Conservation (phyloP, 345 rosid genomes). For the Draba incana region DNA sequence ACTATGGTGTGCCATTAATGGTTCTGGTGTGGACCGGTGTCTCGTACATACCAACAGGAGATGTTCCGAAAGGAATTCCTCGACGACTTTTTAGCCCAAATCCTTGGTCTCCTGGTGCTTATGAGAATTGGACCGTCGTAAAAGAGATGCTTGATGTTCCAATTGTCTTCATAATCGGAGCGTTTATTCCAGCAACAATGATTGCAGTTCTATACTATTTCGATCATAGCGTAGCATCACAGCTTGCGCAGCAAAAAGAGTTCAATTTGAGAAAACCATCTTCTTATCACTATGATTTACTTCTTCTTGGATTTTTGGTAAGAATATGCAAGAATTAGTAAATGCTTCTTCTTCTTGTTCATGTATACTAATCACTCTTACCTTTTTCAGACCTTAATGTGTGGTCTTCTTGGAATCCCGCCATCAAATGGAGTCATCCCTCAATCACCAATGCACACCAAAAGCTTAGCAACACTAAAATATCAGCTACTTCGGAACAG, state of each 20-base stretch:
- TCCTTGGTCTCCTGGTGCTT: conserved; percentile 98
- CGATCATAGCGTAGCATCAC: conserved; percentile 98
- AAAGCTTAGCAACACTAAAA: conserved; percentile 89
- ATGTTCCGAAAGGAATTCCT: conserved; percentile 90
- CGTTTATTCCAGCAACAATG: conserved; percentile 96
- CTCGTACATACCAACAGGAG: conserved; percentile 76
- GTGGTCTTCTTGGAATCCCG: conserved; percentile 95
- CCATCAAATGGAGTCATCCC: conserved; percentile 99
- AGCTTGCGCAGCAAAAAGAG: conserved; percentile 93
- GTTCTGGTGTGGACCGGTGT: conserved; percentile 88
- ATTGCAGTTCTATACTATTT: conserved; percentile 95
- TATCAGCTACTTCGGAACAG: conserved; percentile 91
- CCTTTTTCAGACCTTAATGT: conserved; percentile 63
- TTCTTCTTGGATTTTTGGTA: conserved; percentile 87
- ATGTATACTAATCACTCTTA: neutral
- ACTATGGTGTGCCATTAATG: conserved; percentile 96
- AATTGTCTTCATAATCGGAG: conserved; percentile 77
- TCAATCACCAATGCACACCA: conserved; percentile 98
- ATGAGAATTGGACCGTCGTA: conserved; percentile 84
- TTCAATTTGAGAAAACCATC: conserved; percentile 93
- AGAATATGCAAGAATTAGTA: conserved; percentile 6
- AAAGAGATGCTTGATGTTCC: conserved; percentile 91
- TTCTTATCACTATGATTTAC: conserved; percentile 88
- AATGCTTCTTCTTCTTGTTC: conserved; percentile 1
- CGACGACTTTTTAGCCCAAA: conserved; percentile 92